Evolutionary conservation across 2,329 filamentous ascomycete species (phyloP).

Genomic region (Penicillium sp.): DNA sequence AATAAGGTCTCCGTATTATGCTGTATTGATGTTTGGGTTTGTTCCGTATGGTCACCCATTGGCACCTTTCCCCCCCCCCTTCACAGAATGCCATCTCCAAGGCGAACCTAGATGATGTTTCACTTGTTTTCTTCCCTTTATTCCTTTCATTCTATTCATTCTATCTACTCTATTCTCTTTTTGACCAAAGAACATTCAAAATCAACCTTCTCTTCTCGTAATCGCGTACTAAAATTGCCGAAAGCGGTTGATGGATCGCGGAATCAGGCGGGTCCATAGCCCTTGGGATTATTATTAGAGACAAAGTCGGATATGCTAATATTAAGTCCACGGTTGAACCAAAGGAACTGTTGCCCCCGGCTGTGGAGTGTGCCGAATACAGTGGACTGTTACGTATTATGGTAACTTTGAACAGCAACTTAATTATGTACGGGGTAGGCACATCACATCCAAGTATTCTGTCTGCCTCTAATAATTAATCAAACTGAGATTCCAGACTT

Average conservation of each 20-base stretch:
- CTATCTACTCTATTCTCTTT: not conserved
- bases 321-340: not conserved
- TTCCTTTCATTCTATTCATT: not conserved
- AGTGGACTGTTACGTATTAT: not conserved
- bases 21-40: slow-evolving; percentile 1
- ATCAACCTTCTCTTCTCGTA: not conserved
- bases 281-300: not conserved
- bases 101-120: not conserved
- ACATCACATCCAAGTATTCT: not conserved
- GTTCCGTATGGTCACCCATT: not conserved
- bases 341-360: slow-evolving; percentile 16
- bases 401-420: not conserved
- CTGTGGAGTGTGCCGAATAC: slow-evolving; percentile 10
- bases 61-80: not conserved
- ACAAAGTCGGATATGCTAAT: not conserved
- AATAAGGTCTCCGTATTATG: not conserved
- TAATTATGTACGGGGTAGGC: not conserved
- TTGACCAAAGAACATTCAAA: not conserved
- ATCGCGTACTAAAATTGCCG: slow-evolving; percentile 13
- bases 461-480: not conserved
- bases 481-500: not conserved
- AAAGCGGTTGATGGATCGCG: slow-evolving; percentile 21
- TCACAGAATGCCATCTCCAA: not conserved
- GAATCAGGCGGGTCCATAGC: slow-evolving; percentile 13
- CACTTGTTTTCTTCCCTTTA: not conserved